Base-by-base conservation (phyloP, 1,284 basidiomycete species). In the Cryptococcus jaspeensis region DNA sequence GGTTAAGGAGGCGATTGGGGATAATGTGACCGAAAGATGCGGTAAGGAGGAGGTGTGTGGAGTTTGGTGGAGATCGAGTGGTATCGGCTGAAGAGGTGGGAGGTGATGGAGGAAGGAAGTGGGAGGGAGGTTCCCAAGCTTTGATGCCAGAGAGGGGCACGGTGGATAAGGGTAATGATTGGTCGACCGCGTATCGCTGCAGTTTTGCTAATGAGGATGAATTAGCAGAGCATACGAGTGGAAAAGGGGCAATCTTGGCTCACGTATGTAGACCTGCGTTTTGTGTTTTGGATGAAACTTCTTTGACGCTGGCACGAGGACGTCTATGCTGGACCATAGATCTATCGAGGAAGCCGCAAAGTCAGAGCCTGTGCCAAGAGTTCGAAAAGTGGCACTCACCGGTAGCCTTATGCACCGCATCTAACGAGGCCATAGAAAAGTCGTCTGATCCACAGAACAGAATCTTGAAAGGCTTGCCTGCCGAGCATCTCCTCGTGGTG, bases 21-120 rank as follows among this genome's bases (percentile, higher is more conserved):
- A 97, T 82, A 59, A 97, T 89, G 52, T 91, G 87, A 0, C 94
- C 94, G 67, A 97, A 97, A 0, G 93, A 96, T 9, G 92, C 92
- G 0, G 92, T 95, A 4, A 98, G 66, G 7, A 98, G 82, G 11
- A 97, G 67, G 61, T 87, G 83, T 3, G 47, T 18, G 35, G 47
- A 37, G 92, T 95, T 5, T 97, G 66, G 9, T 97, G 82, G 11
- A 97, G 69, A 60, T 87, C 83, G 28, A 9, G 28, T 32, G 28
- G 28, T 32, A 5, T 32, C 28, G 5, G 82, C 72, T 0, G 71
- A 60, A n/a, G n/a, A 32, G 28, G 28, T 32, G 28, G 28, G 28
- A 9, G 28, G 9, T 32, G 9, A 5, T 32, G 77, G 78, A 18
- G 62, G 52, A 9, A 69, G 59, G 67, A 85, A 85, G 80, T 61